These are phyloP conservation scores for Talaromyces sp. DNA, from an alignment of 2,329 filamentous ascomycete genomes.

Conservation along the genomic window DNA sequence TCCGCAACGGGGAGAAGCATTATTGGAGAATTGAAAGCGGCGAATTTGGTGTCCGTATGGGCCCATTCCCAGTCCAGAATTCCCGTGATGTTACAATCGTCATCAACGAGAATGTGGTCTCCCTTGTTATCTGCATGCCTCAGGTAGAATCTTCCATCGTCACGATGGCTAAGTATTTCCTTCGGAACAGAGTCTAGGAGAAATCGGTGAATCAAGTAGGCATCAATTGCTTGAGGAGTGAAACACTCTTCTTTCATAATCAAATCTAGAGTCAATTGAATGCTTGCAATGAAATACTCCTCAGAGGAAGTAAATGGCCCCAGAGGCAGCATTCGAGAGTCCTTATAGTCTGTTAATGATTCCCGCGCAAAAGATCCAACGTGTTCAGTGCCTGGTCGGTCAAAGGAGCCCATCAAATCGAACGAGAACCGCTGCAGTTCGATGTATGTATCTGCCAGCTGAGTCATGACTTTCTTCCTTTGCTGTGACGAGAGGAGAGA, in stretches of 20 bases:
- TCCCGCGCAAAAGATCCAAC: too few relatives aligned
- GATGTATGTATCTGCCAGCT: too few relatives aligned
- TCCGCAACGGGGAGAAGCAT: constrained; percentile 42
- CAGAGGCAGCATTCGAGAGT: constrained; percentile 26
- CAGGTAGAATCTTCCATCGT: constrained; percentile 43
- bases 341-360: constrained; percentile 37
- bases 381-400: too few relatives aligned
- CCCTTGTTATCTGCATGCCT: constrained; percentile 53
- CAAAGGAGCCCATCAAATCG: too few relatives aligned
- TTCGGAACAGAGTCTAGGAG: constrained; percentile 38
- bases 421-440: too few relatives aligned
- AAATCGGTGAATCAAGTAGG: constrained; percentile 46
- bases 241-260: constrained; percentile 37
- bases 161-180: constrained; percentile 20
- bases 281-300: constrained; percentile 38
- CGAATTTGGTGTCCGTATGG: constrained; percentile 33
- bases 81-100: constrained; percentile 48
- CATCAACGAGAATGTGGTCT: constrained; percentile 50
- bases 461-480: too few relatives aligned
- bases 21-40: constrained; percentile 47
- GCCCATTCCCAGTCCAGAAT: constrained; percentile 53
- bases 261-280: constrained; percentile 35
- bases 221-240: constrained; percentile 33
- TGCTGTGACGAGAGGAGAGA: too few relatives aligned
- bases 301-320: constrained; percentile 39